A percentile compares a stretch with the other conserved stretches of the same genome.
phyloP scores from a whole-genome alignment of 179 eudicot species.

The Dionaea muscipula region DNA sequence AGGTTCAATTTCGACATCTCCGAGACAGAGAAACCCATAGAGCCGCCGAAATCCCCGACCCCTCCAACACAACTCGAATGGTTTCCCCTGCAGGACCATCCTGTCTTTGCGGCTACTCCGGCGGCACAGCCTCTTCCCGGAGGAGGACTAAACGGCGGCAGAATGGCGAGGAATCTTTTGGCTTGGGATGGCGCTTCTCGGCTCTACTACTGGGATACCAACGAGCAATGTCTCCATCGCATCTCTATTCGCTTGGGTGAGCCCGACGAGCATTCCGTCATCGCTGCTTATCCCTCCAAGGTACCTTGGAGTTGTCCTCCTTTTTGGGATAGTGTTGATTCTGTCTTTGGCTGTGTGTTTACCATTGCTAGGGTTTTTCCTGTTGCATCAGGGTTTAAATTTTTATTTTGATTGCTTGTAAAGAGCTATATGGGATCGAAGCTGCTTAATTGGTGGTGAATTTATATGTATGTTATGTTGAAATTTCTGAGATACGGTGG shows the following conservation, averaged over 20 bases:
- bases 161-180: constrained; percentile 33
- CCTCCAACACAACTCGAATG: constrained; percentile 41
- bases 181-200: constrained; percentile 90
- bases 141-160: neutral
- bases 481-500: no score
- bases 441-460: no score
- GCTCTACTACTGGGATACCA: constrained; percentile 62
- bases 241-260: constrained; percentile 62
- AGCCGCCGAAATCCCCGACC: constrained; percentile 17
- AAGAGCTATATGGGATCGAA: no score
- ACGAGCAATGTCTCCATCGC: constrained; percentile 37
- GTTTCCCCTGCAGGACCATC: constrained; percentile 73
- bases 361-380: no score
- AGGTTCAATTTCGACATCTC: neutral
- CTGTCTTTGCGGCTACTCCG: constrained; percentile 37
- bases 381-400: no score
- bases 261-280: constrained; percentile 44
- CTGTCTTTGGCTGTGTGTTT: no score
- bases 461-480: no score
- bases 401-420: no score
- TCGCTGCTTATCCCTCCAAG: constrained; percentile 76
- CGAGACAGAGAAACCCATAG: neutral
- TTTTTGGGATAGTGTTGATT: no score
- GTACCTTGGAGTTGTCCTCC: no score
- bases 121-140: neutral